A percentile compares a stretch with the other conserved stretches of the same genome.
These are phyloP conservation scores for Arachnomyces sp. DNA, from an alignment of 2,329 filamentous ascomycete species.

Conservation along the genomic window DNA sequence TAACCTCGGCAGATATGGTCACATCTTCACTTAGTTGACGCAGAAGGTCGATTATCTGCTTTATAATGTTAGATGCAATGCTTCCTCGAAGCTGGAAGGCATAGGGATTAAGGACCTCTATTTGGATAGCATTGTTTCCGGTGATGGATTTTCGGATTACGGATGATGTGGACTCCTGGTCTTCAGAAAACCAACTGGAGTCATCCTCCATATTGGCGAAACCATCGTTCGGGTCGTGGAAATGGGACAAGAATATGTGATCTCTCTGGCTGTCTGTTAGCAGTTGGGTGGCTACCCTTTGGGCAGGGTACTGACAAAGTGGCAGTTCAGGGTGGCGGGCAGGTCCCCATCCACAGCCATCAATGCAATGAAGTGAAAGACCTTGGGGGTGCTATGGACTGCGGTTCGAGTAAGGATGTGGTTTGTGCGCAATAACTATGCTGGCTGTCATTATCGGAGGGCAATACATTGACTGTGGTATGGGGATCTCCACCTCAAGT, in stretches of 20 bases:
- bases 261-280: conserved; percentile 52
- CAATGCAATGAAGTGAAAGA: conserved; percentile 74
- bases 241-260: conserved; percentile 79
- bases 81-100: conserved; percentile 11
- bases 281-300: background rate
- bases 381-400: conserved; percentile 64
- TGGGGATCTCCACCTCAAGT: conserved; percentile 40
- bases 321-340: conserved; percentile 28
- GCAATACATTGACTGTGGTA: background rate
- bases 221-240: conserved; percentile 63
- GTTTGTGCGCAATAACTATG: conserved; percentile 67
- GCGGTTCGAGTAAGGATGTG: conserved; percentile 68
- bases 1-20: conserved; percentile 64
- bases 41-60: conserved; percentile 47
- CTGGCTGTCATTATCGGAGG: conserved; percentile 26
- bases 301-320: conserved; percentile 29
- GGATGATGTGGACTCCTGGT: conserved; percentile 28
- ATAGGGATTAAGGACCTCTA: too few relatives aligned
- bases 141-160: conserved; percentile 24
- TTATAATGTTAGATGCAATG: conserved; percentile 18
- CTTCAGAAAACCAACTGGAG: conserved; percentile 30
- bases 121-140: too few relatives aligned
- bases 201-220: conserved; percentile 66
- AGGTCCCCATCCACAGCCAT: conserved; percentile 36
- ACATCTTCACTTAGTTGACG: conserved; percentile 51